Conservation (phyloP, 1,284 basidiomycete species). For the Pisolithus thermaeus region DNA sequence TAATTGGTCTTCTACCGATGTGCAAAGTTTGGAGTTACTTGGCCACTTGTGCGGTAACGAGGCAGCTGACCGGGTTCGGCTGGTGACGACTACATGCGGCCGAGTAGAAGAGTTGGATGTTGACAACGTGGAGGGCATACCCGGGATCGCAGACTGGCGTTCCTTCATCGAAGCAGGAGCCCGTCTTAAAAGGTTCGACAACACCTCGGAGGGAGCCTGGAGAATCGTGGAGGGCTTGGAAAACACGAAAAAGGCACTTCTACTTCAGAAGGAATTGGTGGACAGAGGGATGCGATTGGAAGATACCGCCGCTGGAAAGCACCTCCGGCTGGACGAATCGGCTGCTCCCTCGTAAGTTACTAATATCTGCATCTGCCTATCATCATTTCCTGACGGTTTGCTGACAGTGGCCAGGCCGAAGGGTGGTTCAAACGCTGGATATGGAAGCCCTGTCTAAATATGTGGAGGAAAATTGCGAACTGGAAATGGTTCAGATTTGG, state of each 20-base stretch:
- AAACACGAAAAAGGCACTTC: not conserved
- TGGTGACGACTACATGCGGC: not conserved
- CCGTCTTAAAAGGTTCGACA: not conserved
- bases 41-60: not conserved
- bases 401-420: too few species aligned
- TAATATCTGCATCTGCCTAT: not conserved
- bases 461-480: too few species aligned
- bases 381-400: too few species aligned
- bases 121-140: not conserved
- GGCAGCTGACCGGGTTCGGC: not conserved
- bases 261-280: not conserved
- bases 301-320: not conserved
- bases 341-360: too few species aligned
- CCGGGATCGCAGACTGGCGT: not conserved
- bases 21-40: not conserved
- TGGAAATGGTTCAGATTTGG: too few species aligned
- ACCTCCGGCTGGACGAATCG: not conserved
- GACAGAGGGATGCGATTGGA: not conserved
- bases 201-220: not conserved
- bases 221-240: not conserved
- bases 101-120: not conserved
- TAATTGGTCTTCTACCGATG: not conserved
- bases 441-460: too few species aligned
- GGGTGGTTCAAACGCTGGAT: too few species aligned
- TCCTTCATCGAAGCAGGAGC: not conserved